Evolutionary conservation across 2,329 filamentous ascomycete species (phyloP).

Genomic region (Penicillium janthinellum): DNA sequence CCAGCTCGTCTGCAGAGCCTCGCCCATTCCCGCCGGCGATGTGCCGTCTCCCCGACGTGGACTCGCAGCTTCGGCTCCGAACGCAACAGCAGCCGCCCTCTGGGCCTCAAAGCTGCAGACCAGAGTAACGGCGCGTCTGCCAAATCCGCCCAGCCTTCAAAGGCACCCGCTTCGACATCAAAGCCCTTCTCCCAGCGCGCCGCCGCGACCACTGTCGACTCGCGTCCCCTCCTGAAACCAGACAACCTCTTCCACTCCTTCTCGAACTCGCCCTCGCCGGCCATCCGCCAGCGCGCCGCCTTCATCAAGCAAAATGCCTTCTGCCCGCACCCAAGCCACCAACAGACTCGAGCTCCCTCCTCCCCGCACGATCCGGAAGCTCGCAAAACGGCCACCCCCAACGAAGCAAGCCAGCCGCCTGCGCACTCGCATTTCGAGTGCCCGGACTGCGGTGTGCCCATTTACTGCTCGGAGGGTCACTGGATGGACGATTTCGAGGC

Average conservation of each 20-base stretch:
- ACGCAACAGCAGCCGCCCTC: slow-evolving; percentile 27
- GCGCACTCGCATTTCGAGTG: slow-evolving; percentile 92
- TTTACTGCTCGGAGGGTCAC: slow-evolving; percentile 92
- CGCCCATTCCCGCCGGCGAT: slow-evolving; percentile 28
- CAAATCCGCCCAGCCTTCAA: slow-evolving; percentile 8
- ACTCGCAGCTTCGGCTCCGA: slow-evolving; percentile 34
- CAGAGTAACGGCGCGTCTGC: slow-evolving; percentile 18
- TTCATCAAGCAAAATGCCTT: slow-evolving; percentile 92
- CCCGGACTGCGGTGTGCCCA: slow-evolving; percentile 90
- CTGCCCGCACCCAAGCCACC: slow-evolving; percentile 88
- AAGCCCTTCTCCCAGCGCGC: slow-evolving; percentile 28
- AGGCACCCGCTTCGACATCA: slow-evolving; percentile 15
- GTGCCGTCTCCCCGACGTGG: slow-evolving; percentile 27
- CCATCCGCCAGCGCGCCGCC: slow-evolving; percentile 82
- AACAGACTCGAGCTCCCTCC: slow-evolving; percentile 68
- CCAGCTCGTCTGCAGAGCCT: slow-evolving; percentile 28
- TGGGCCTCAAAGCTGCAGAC: slow-evolving; percentile 22
- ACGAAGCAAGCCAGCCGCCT: slow-evolving; percentile 58
- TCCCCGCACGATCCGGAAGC: slow-evolving; percentile 66
- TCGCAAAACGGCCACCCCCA: slow-evolving; percentile 51
- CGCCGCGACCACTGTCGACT: slow-evolving; percentile 31
- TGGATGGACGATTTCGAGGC: slow-evolving; percentile 95
- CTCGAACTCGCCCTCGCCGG: slow-evolving; percentile 81
- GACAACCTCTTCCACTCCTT: slow-evolving; percentile 94
- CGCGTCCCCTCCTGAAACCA: slow-evolving; percentile 57